These are phyloP conservation scores for Suhomyces emberorum DNA, from an alignment of 805 yeast species.

Conservation along the genomic window DNA sequence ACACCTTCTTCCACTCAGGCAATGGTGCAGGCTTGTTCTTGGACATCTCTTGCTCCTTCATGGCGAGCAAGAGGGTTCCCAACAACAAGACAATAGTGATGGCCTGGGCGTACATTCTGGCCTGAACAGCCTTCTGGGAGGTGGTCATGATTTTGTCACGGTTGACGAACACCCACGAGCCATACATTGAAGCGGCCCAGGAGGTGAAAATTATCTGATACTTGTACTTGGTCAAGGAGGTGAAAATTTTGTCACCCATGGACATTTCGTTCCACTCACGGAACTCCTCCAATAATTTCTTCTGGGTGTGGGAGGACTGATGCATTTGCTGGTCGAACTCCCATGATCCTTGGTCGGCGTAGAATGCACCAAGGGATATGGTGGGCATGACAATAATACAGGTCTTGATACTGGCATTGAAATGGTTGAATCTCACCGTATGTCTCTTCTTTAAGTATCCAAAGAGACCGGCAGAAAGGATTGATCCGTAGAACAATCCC, in stretches of 20 bases:
- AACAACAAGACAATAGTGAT: constrained; percentile 25
- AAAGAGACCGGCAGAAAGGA: constrained; percentile 30
- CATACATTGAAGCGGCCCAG: constrained; percentile 39
- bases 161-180: constrained; percentile 26
- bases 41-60: constrained; percentile 23
- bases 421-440: constrained; percentile 30
- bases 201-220: constrained; percentile 34
- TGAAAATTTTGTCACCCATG: constrained; percentile 25
- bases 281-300: constrained; percentile 32
- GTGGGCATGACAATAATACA: constrained; percentile 40
- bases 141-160: constrained; percentile 25
- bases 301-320: constrained; percentile 25
- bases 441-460: constrained; percentile 31
- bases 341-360: constrained; percentile 44
- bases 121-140: constrained; percentile 27
- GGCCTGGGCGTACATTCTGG: constrained; percentile 30
- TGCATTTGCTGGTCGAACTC: constrained; percentile 40
- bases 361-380: constrained; percentile 34
- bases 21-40: constrained; percentile 19
- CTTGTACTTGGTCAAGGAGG: constrained; percentile 29
- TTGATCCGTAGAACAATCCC: constrained; percentile 36
- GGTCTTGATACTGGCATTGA: constrained; percentile 38
- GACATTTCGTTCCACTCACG: constrained; percentile 33
- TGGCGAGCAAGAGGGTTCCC: constrained; percentile 25
- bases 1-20: constrained; percentile 24